Base-by-base conservation (phyloP, 176 grass and related monocot genomes). In the Oryza rufipogon region DNA sequence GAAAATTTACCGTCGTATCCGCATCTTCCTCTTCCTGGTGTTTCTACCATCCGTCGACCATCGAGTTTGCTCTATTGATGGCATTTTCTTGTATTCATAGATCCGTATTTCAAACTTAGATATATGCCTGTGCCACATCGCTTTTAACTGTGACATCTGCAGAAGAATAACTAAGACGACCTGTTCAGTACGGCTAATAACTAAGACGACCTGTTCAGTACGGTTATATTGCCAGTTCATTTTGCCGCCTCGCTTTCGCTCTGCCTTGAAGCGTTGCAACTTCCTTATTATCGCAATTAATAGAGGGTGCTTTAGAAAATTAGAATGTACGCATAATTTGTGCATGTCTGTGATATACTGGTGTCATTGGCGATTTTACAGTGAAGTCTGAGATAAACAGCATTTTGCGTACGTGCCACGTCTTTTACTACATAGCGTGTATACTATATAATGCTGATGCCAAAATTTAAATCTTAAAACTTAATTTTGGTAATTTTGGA, bases 101-200 rank as follows among this genome's bases (percentile, higher is more conserved):
- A 80, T 80, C 75, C 45, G 42, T 38, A 52, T 80, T 83, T 83
- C 36, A 1, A 75, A 87, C 80, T 51, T 76, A 38, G 73, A 83
- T 64, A 83, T 64, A 65, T 80, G 75, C 48, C 11, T 81, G 65
- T 81, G 86, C 52, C 67, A 77, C 66, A 22, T 85, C 41, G 9
- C 56, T 78, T 78, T 58, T 45, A 81, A 79, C 48, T 65, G 69
- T 92, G 90, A 75, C 32, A 68, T 65, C 67, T 64, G 70, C 39
- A 42, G 79, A 74, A 63, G 88, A 45, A 83, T 90, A 87, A 90
- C 84, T 63, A 66, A 14, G 74, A 67, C 61, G 20, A 65, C 44
- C 23, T 82, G 34, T 25, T 65, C 7, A 44, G 46, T 82, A 38
- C 78, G 34, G 11, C 5, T 70, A 45, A 83, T 90, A 87, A 90